These are phyloP conservation scores for Dissophora ornata DNA, from an alignment of 192 early-diverging fungal species.

Conservation along the genomic window DNA sequence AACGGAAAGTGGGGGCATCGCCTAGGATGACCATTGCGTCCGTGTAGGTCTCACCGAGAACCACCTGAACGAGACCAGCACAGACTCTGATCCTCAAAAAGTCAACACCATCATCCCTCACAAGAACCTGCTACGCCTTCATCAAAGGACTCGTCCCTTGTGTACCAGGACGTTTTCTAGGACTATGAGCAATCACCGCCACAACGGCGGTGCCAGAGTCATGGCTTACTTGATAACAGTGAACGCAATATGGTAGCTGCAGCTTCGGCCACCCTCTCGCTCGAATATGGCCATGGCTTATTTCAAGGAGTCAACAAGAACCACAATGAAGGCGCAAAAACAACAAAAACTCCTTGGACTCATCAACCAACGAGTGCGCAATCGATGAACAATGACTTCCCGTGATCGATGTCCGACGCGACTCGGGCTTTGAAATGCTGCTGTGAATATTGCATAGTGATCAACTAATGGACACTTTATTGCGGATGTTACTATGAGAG, in stretches of 20 bases:
- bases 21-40: constrained; percentile 10
- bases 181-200: not conserved
- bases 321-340: too few species aligned
- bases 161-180: constrained; percentile 5
- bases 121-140: not conserved
- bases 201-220: too few species aligned
- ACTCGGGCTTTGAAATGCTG: constrained; percentile 31
- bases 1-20: too few species aligned
- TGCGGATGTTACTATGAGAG: too few species aligned
- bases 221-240: too few species aligned
- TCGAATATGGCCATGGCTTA: too few species aligned
- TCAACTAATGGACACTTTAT: too few species aligned
- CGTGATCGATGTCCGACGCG: constrained; percentile 6
- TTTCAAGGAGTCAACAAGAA: not conserved
- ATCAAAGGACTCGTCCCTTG: not conserved
- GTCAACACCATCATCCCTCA: too few species aligned
- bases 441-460: constrained; percentile 12
- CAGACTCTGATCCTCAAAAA: too few species aligned
- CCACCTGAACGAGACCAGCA: not conserved
- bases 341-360: too few species aligned
- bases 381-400: constrained; percentile 11
- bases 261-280: too few species aligned
- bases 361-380: constrained; percentile 9
- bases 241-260: too few species aligned
- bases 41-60: constrained; percentile 1